phyloP scores from a whole-genome alignment of 2,329 filamentous ascomycete genomes.

The Escovopsis weberi region DNA sequence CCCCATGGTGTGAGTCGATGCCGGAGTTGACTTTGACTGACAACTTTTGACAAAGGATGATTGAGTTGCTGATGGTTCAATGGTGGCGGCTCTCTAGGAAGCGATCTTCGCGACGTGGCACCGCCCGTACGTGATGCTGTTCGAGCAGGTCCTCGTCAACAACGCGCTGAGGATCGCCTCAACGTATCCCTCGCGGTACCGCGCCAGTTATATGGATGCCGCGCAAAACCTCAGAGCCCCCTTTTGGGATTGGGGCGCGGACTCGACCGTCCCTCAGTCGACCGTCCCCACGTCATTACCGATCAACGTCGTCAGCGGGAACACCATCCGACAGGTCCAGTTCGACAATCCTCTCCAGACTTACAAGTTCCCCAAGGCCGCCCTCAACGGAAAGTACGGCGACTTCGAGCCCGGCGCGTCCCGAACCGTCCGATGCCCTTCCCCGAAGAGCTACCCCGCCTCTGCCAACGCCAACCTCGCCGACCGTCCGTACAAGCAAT shows the following conservation, averaged over 20 bases:
- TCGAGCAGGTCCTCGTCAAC: slow-evolving; percentile 39
- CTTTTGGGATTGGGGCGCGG: slow-evolving; percentile 40
- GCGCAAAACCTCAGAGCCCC: slow-evolving; percentile 33
- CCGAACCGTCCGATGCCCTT: slow-evolving; percentile 26
- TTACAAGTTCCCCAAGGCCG: slow-evolving; percentile 32
- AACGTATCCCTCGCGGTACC: slow-evolving; percentile 23
- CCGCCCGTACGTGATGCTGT: slow-evolving; percentile 38
- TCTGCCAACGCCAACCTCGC: slow-evolving; percentile 22
- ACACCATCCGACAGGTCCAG: slow-evolving; percentile 13
- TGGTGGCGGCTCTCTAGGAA: slow-evolving; percentile 20
- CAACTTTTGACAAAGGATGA: too few relatives aligned
- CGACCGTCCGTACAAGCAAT: slow-evolving; percentile 21
- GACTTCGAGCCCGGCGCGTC: slow-evolving; percentile 15
- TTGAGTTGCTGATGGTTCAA: not conserved
- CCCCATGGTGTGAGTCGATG: slow-evolving; percentile 28
- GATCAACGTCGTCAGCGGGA: slow-evolving; percentile 27
- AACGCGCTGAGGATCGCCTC: slow-evolving; percentile 31
- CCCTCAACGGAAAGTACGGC: slow-evolving; percentile 24
- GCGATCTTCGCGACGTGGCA: slow-evolving; percentile 40
- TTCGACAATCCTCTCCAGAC: slow-evolving; percentile 38
- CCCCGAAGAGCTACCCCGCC: slow-evolving; percentile 22
- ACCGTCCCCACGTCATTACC: slow-evolving; percentile 19
- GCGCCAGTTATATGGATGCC: slow-evolving; percentile 25
- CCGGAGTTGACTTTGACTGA: not conserved
- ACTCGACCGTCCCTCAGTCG: slow-evolving; percentile 28